Base-by-base conservation (phyloP, 768 basidiomycete genomes). In the Amanita jacksonii region DNA sequence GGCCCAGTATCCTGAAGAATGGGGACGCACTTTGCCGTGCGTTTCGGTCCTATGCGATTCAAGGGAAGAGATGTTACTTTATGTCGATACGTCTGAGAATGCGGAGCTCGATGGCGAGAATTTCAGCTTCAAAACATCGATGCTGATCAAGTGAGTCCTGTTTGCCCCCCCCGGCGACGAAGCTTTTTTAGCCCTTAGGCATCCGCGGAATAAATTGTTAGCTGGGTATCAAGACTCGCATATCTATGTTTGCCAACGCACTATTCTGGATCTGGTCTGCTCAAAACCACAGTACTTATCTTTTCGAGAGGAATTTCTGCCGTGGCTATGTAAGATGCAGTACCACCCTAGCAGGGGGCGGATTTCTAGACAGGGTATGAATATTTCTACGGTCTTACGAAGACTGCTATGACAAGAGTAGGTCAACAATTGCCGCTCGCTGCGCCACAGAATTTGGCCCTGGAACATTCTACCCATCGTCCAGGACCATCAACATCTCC, bases 301-400 rank as follows among this genome's bases (percentile, higher is more conserved):
- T 12, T 70, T 97, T 41, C 73, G 85, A 40, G 85, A 93, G 59
- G 90, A 96, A 48, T 87, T 96, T 54, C 58, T 97, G 8, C 93
- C 93, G 0, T 96, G 91, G 88, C 57, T 96, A 44, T 85, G 89
- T 64, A 91, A 88, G 57, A 65, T 86, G 5, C 85, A 87, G 49
- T 90, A 90, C 58, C 81, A 80, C 47, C 64, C 66, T 8, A 67
- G 69, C 12, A 80, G 77, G 52, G 67, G 68, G 50, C 62, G 60
- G 37, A 82, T 78, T 61, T 85, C 85, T 50, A 73, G 66, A 24
- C 61, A 64, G 49, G 62, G 85, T 84, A 55, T 47, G 19, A 18
- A 10, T 18, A 6, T 24, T 18, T 33, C 45, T 52, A 2, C 15
- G 38, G 19, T 41, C 35, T 23, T 32, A 16, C 25, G 48, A 35